Evolutionary conservation across 2,329 filamentous ascomycete species (phyloP).

Genomic region (Xylariales sp.): DNA sequence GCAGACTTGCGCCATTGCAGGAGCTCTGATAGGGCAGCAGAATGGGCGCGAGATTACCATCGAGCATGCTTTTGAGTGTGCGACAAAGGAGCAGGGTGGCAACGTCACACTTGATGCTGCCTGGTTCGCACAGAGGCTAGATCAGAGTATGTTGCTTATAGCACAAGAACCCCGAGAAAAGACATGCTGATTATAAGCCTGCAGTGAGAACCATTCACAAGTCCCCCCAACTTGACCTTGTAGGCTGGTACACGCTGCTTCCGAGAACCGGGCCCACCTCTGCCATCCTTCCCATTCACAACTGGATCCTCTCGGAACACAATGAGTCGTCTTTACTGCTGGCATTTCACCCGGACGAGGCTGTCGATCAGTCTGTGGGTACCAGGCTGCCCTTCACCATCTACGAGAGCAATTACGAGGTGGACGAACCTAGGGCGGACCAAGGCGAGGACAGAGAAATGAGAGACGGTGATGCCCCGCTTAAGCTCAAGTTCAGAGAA

Average conservation of each 20-base stretch:
- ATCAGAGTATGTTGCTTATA: slow-evolving; percentile 64
- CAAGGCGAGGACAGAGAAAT: slow-evolving; percentile 66
- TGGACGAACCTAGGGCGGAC: slow-evolving; percentile 49
- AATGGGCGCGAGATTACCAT: slow-evolving; percentile 86
- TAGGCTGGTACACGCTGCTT: slow-evolving; percentile 87
- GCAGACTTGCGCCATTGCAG: slow-evolving; percentile 71
- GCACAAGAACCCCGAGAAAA: not conserved
- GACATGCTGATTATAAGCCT: too few relatives aligned
- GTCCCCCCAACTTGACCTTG: slow-evolving; percentile 73
- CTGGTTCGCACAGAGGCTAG: slow-evolving; percentile 74
- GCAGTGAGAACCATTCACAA: slow-evolving; percentile 87
- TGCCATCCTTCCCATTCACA: slow-evolving; percentile 69
- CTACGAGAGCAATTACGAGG: slow-evolving; percentile 80
- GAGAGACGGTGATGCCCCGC: slow-evolving; percentile 55
- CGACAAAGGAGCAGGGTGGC: slow-evolving; percentile 48
- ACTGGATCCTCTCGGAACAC: slow-evolving; percentile 66
- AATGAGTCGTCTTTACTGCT: slow-evolving; percentile 88
- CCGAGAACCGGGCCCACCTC: slow-evolving; percentile 65
- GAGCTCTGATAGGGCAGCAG: slow-evolving; percentile 86
- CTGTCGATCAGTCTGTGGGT: slow-evolving; percentile 52
- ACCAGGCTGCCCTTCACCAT: slow-evolving; percentile 85
- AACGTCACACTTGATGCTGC: slow-evolving; percentile 58
- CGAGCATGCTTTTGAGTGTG: slow-evolving; percentile 88
- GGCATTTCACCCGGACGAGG: slow-evolving; percentile 71
- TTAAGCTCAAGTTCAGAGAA: slow-evolving; percentile 73